phyloP scores from a whole-genome alignment of 106 monocot genomes.

The Acanthochlamys bracteata region DNA sequence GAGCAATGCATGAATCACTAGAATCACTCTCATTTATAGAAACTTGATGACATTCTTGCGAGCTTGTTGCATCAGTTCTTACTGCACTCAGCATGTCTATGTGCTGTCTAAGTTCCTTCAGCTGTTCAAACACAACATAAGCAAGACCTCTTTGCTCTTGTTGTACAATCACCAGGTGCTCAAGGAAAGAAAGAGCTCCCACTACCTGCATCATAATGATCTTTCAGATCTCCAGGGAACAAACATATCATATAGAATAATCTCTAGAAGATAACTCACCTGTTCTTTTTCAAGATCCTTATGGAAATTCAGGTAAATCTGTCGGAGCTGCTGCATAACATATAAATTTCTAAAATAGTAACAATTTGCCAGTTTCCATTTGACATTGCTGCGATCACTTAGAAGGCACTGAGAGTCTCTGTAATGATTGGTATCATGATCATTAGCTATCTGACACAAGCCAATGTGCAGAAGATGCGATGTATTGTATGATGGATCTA shows the following conservation, averaged over 20 bases:
- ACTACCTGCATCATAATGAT: constrained; percentile 42
- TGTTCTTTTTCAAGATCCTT: constrained; percentile 68
- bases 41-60: background rate
- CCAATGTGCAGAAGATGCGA: constrained; percentile 46
- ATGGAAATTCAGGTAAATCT: constrained; percentile 45
- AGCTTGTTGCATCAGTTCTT: constrained; percentile 15
- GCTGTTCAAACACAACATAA: constrained; percentile 37
- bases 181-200: constrained; percentile 55
- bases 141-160: constrained; percentile 50
- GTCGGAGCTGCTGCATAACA: constrained; percentile 47
- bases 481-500: constrained; percentile 63
- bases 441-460: constrained; percentile 1
- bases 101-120: constrained; percentile 28
- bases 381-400: constrained; percentile 7
- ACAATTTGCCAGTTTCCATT: constrained; percentile 49
- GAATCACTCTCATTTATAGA: constrained; percentile 16
- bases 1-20: constrained; percentile 11
- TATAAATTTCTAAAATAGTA: constrained; percentile 73
- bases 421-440: background rate
- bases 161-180: constrained; percentile 65
- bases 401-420: constrained; percentile 6
- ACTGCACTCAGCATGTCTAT: constrained; percentile 24
- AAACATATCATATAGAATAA: background rate
- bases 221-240: background rate
- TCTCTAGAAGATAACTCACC: constrained; percentile 19